Evolutionary conservation across 140 eudicot species (phyloP).

Genomic region (Bidens hawaiensis): DNA sequence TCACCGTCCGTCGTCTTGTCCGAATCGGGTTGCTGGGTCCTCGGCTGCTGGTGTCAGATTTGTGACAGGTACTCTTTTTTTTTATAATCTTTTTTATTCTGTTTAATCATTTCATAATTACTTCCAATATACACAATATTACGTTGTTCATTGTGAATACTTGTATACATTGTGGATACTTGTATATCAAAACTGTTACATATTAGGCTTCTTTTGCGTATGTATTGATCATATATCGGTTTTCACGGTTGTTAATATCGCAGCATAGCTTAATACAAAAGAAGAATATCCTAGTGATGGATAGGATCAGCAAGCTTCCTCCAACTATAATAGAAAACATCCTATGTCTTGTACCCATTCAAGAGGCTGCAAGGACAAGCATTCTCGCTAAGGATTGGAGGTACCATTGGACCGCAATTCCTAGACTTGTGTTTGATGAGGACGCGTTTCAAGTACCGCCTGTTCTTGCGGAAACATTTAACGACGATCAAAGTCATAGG

Average conservation of each 20-base stretch:
- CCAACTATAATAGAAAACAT: background rate
- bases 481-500: background rate
- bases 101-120: background rate
- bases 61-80: background rate
- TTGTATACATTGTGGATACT: too few species aligned
- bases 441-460: background rate
- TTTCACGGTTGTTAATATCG: background rate
- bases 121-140: background rate
- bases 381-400: conserved; percentile 15
- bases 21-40: background rate
- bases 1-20: background rate
- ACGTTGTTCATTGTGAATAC: too few species aligned
- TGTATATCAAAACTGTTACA: too few species aligned
- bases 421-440: conserved; percentile 11
- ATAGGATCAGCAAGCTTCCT: background rate
- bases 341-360: background rate
- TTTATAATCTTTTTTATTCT: too few species aligned
- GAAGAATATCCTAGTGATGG: background rate
- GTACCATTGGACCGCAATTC: conserved; percentile 7
- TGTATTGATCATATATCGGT: background rate
- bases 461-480: background rate
- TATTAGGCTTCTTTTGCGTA: too few species aligned
- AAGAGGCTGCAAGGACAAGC: conserved; percentile 16
- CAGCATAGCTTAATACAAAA: background rate
- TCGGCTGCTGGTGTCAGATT: background rate